phyloP scores from a whole-genome alignment of 345 rosid species.

The Camelina sativa region DNA sequence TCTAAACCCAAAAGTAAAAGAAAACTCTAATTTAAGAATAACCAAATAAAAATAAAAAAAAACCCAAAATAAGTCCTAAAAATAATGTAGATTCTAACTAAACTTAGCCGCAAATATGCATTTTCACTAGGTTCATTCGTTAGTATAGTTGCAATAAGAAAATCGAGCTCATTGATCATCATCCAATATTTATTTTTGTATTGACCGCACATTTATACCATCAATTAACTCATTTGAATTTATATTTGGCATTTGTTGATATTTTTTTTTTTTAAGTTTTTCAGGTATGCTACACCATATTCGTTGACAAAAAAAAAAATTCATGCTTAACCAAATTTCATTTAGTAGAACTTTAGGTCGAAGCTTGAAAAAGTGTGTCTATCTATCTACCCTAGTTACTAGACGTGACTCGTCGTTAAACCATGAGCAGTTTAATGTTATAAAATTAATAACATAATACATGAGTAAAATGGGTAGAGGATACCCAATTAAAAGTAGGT shows the following conservation, averaged over 20 bases:
- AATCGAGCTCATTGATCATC: not conserved
- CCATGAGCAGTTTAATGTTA: not conserved
- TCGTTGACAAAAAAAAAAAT: not conserved
- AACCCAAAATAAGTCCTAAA: no score
- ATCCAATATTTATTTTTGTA: no score
- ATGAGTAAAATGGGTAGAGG: not conserved
- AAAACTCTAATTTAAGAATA: no score
- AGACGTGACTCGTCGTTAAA: conserved; percentile 3
- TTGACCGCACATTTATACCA: not conserved
- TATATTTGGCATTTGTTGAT: not conserved
- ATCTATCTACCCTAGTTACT: not conserved
- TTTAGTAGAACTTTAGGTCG: not conserved
- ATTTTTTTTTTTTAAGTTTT: no score
- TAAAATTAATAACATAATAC: conserved; percentile 11
- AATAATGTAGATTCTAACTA: no score
- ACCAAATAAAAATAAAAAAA: no score
- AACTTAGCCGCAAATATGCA: no score
- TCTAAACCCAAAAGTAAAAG: no score
- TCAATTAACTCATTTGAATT: not conserved
- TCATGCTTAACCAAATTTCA: not conserved
- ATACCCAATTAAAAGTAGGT: not conserved
- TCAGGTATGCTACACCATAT: not conserved
- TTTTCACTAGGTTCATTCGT: no score
- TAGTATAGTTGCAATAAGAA: not conserved
- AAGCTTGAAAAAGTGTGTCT: not conserved